phyloP scores from a whole-genome alignment of 805 yeast species.

The Sugiyamaella boreocaroliniensis region DNA sequence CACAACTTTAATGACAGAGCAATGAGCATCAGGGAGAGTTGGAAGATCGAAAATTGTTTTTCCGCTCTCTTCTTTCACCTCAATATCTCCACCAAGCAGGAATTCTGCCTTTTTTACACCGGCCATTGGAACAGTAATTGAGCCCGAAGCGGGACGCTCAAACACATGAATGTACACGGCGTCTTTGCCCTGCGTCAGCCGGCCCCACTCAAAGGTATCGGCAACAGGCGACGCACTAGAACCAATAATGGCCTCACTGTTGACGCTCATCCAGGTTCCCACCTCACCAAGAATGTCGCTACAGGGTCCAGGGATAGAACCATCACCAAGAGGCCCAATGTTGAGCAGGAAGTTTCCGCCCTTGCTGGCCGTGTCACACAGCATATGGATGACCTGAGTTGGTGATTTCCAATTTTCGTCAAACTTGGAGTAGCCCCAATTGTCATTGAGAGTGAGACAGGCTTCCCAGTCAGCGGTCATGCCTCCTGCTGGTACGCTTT shows the following conservation, averaged over 20 bases:
- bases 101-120: not conserved
- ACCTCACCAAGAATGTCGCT: constrained; percentile 3
- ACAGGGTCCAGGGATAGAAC: constrained; percentile 8
- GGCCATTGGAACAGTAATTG: not conserved
- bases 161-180: constrained; percentile 4
- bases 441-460: constrained; percentile 13
- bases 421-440: constrained; percentile 16
- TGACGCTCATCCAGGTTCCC: constrained; percentile 13
- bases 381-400: constrained; percentile 6
- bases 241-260: constrained; percentile 9
- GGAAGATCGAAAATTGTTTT: not conserved
- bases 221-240: constrained; percentile 7
- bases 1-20: not conserved
- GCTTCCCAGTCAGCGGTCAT: constrained; percentile 13
- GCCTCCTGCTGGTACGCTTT: constrained; percentile 13
- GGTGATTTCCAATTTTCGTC: constrained; percentile 12
- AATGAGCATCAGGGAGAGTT: not conserved
- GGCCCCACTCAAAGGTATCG: constrained; percentile 7
- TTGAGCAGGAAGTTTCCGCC: constrained; percentile 17
- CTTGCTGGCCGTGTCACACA: constrained; percentile 11
- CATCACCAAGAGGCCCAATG: constrained; percentile 18
- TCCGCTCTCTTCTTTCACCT: not conserved
- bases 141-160: not conserved
- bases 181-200: constrained; percentile 1
- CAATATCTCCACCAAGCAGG: not conserved